Evolutionary conservation across 257 asterid species (phyloP), one percentile per base, ranked within the genome.

Genomic region (Mentha longifolia): DNA sequence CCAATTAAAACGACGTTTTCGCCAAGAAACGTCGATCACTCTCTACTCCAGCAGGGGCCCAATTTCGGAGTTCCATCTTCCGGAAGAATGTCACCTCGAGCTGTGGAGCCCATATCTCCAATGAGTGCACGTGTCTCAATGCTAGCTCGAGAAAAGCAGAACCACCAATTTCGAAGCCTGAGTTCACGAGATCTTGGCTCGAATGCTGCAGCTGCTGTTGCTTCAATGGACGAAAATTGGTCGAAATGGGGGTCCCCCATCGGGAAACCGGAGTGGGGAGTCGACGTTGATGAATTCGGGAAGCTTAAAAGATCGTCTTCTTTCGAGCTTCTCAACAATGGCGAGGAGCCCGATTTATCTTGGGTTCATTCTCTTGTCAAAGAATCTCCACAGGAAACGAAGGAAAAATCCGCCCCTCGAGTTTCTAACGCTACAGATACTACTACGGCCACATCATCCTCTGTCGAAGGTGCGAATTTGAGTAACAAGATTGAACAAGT

Each of bases 331-430:
- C 83, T 79, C 35, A 83, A 76, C 74, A 77, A 79, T 11, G 86
- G 78, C 10, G 97, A 87, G 78, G 98, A 87, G 71, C 98, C 98
- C 5, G 96, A 90, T 78, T 73, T 90, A 50, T 90, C 96, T 4
- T 92, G 98, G 98, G 96, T 92, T 65, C 96, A 92, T 49, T 84
- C 91, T 0, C 91, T 92, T 12, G 98, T 92, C 33, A 87, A 80
- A 67, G 98, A 92, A 78, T 77, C 95, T 61, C 86, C 95, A 12
- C 90, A 84, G 59, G 96, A 92, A 22, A 45, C 60, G 61, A 80
- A 78, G 57, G 95, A 85, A 39, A 80, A 81, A 67, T 67, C 77
- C 4, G 76, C 58, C 4, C 60, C 81, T 16, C 73, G n/a, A 59
- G 74, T 73, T 50, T 75, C 74, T 50, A 82, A 73, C 8, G 0